These are phyloP conservation scores for Fusarium keratoplasticum DNA, from an alignment of 2,329 filamentous ascomycete species.

Conservation along the genomic window DNA sequence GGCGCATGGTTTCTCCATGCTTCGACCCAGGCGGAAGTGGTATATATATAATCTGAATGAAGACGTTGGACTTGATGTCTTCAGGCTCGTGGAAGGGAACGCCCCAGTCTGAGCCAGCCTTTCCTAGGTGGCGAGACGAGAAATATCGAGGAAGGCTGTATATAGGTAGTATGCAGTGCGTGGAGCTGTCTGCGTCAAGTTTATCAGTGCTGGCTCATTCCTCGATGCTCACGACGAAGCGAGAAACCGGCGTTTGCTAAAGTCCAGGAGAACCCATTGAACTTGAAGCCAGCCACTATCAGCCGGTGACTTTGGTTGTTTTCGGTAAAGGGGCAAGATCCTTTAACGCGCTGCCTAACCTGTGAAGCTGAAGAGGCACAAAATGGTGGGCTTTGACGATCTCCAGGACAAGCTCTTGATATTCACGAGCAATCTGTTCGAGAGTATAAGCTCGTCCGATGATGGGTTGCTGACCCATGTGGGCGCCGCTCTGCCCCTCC, in stretches of 20 bases:
- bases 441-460: background rate
- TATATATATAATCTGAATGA: background rate
- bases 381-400: background rate
- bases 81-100: background rate
- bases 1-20: background rate
- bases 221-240: background rate
- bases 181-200: background rate
- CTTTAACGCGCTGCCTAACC: background rate
- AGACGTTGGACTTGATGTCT: background rate
- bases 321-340: background rate
- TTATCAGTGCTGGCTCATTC: background rate
- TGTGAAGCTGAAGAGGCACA: background rate
- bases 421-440: background rate
- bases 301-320: background rate
- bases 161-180: background rate
- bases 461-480: background rate
- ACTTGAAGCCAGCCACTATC: background rate
- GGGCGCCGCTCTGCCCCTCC: background rate
- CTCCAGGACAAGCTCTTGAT: background rate
- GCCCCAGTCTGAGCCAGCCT: background rate
- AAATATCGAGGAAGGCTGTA: background rate
- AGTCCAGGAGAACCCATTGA: background rate
- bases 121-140: background rate
- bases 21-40: background rate
- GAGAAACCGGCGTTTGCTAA: background rate